phyloP scores from a whole-genome alignment of 345 rosid species.

The Psidium friedrichsthalianum region DNA sequence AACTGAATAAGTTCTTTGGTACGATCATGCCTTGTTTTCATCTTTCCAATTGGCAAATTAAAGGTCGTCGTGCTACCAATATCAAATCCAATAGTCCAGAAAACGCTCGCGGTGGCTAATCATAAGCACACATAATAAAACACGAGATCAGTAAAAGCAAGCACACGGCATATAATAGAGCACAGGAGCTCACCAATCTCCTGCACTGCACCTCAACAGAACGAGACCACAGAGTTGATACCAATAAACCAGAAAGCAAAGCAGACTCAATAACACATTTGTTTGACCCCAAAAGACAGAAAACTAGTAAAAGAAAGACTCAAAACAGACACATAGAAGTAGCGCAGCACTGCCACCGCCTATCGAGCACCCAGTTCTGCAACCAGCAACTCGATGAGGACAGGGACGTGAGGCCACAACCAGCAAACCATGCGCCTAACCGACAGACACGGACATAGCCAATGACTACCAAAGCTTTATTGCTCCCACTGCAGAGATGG shows the following conservation, averaged over 20 bases:
- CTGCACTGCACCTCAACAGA: not conserved
- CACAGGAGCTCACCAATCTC: not conserved
- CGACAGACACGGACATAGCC: not conserved
- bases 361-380: slow-evolving; percentile 43
- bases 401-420: slow-evolving; percentile 7
- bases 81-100: not conserved
- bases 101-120: not conserved
- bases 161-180: not conserved
- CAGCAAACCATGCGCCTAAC: not conserved
- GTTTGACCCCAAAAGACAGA: not conserved
- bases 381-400: slow-evolving; percentile 15
- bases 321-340: not conserved
- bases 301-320: not conserved
- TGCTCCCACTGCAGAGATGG: not conserved
- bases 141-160: not conserved
- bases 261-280: not conserved
- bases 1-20: not conserved
- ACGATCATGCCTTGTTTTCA: not conserved
- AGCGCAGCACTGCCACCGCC: slow-evolving; percentile 24
- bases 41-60: not conserved
- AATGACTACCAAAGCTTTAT: slow-evolving; percentile 5
- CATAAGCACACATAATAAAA: not conserved
- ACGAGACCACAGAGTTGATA: not conserved
- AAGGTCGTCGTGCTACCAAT: not conserved
- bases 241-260: not conserved